These are phyloP conservation scores for Bacidia rubella DNA, from an alignment of 495 filamentous ascomycete genomes.

Conservation along the genomic window DNA sequence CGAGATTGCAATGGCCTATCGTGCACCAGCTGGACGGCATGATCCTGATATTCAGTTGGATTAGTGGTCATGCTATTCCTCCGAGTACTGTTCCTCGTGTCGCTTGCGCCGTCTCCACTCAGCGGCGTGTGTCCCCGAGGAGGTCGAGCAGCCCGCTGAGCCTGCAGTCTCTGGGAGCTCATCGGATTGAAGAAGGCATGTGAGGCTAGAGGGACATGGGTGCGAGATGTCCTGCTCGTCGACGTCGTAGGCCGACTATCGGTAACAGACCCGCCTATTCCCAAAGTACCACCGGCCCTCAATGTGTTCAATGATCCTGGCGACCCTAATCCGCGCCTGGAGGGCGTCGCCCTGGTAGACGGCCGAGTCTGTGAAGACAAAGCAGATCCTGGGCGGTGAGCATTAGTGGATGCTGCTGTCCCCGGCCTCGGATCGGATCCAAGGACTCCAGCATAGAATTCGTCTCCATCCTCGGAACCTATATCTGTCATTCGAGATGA, in stretches of 20 bases:
- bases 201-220: constrained; percentile 84
- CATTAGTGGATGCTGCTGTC: constrained; percentile 21
- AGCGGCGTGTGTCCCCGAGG: constrained; percentile 28
- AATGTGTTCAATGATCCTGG: constrained; percentile 20
- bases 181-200: constrained; percentile 91
- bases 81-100: constrained; percentile 31
- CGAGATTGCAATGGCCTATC: constrained; percentile 55
- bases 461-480: constrained; percentile 40
- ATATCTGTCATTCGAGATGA: constrained; percentile 80
- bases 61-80: constrained; percentile 36
- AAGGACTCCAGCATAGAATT: constrained; percentile 11
- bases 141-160: constrained; percentile 58
- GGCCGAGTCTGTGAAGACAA: constrained; percentile 31
- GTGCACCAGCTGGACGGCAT: constrained; percentile 34
- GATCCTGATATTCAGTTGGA: constrained; percentile 28
- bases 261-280: constrained; percentile 21
- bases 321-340: constrained; percentile 31
- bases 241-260: constrained; percentile 45
- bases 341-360: constrained; percentile 29
- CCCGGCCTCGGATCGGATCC: constrained; percentile 22
- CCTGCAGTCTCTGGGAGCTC: constrained; percentile 91
- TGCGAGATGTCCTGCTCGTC: constrained; percentile 62
- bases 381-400: constrained; percentile 25
- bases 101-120: constrained; percentile 32
- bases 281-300: constrained; percentile 23